Evolutionary conservation across 2,329 filamentous ascomycete species (phyloP).

Genomic region (Dothideomycetes sp.): DNA sequence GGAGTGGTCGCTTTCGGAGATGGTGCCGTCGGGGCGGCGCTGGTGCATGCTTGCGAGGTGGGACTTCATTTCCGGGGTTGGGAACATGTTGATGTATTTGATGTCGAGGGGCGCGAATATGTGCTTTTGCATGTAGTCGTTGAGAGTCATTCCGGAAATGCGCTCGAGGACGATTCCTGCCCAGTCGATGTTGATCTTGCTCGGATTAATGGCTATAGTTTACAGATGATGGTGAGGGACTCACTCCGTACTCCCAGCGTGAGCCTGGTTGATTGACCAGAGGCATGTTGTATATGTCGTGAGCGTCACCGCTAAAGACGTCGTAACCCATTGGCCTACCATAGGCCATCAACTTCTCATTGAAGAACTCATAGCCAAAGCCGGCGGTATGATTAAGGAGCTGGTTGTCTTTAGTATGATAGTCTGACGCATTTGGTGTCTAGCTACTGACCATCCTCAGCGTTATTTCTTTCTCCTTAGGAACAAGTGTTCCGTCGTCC

Average conservation of each 20-base stretch:
- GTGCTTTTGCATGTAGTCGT: conserved; percentile 35
- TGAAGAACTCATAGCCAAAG: conserved; percentile 46
- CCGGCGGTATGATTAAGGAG: conserved; percentile 43
- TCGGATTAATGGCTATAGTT: too few relatives aligned
- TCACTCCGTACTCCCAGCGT: conserved; percentile 45
- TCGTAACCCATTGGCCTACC: conserved; percentile 41
- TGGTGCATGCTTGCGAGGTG: conserved; percentile 48
- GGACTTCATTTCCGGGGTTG: conserved; percentile 40
- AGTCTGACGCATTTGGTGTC: too few relatives aligned
- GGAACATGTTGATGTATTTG: conserved; percentile 46
- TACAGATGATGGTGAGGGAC: conserved; percentile 6
- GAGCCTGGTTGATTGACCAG: conserved; percentile 54
- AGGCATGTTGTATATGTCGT: conserved; percentile 29
- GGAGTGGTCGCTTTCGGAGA: conserved; percentile 36
- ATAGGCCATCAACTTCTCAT: conserved; percentile 29
- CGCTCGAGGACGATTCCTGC: conserved; percentile 37
- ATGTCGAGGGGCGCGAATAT: conserved; percentile 37
- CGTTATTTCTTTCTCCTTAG: conserved; percentile 36
- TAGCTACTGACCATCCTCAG: too few relatives aligned
- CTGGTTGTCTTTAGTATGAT: too few relatives aligned
- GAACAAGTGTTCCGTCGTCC: conserved; percentile 27
- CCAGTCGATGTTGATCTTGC: conserved; percentile 40
- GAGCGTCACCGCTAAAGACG: conserved; percentile 45
- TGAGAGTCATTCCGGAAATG: conserved; percentile 29
- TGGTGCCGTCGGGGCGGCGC: conserved; percentile 27